These are phyloP conservation scores for Kwoniella bestiolae DNA, from an alignment of 768 basidiomycete genomes.

Conservation along the genomic window DNA sequence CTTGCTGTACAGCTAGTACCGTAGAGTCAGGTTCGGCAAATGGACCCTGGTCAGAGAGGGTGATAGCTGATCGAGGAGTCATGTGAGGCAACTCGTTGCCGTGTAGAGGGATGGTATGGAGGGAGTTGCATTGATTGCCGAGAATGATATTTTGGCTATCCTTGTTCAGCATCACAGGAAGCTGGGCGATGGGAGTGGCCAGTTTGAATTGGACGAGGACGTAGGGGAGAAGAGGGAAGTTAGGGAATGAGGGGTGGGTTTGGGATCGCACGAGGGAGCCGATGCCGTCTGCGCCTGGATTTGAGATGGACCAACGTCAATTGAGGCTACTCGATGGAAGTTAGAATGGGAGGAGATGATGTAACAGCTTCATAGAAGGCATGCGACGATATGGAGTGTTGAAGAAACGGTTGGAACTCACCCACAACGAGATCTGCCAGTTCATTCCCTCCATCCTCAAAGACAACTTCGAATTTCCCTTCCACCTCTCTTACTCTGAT, in stretches of 20 bases:
- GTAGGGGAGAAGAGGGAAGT: constrained; percentile 22
- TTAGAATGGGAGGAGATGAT: too few relatives aligned
- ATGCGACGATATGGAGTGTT: neutral
- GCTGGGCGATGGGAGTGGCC: neutral
- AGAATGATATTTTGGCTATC: constrained; percentile 19
- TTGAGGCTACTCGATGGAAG: too few relatives aligned
- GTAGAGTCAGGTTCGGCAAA: constrained; percentile 11
- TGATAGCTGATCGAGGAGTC: neutral
- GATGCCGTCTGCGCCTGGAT: constrained; percentile 31
- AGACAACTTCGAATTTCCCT: constrained; percentile 11
- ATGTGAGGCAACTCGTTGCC: neutral
- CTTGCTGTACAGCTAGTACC: neutral
- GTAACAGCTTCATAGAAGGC: too few relatives aligned
- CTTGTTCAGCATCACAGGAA: constrained; percentile 12
- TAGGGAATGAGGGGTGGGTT: constrained; percentile 10
- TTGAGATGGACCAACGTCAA: too few relatives aligned
- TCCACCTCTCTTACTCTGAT: constrained; percentile 6
- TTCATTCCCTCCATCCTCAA: constrained; percentile 19
- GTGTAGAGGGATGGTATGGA: constrained; percentile 17
- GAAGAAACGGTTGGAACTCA: constrained; percentile 3
- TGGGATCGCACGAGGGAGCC: constrained; percentile 21
- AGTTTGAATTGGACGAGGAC: constrained; percentile 27
- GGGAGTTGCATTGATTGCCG: constrained; percentile 12
- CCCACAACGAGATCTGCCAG: constrained; percentile 29
- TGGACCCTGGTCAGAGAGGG: constrained; percentile 1